Conservation (phyloP, 805 yeast genomes). For the Trichomonascus vanleenenianus region DNA sequence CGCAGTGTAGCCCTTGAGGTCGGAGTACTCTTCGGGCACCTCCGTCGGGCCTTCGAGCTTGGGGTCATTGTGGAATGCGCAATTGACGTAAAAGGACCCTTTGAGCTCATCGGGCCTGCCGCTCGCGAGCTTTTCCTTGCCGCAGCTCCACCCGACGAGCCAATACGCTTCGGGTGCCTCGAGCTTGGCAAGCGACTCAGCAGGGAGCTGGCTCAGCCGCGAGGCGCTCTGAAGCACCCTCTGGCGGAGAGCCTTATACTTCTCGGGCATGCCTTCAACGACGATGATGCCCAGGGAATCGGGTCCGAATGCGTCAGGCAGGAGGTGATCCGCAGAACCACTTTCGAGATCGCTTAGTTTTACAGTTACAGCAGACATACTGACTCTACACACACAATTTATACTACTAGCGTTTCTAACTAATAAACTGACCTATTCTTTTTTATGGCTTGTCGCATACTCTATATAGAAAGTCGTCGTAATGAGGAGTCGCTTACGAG, state of each 20-base stretch:
- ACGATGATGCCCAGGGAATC: slow-evolving; percentile 48
- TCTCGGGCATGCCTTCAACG: slow-evolving; percentile 35
- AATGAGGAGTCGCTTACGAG: too few relatives aligned
- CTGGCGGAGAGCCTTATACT: slow-evolving; percentile 33
- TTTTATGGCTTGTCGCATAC: too few relatives aligned
- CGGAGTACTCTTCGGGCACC: slow-evolving; percentile 24
- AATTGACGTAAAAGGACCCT: slow-evolving; percentile 53
- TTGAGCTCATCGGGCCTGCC: slow-evolving; percentile 43
- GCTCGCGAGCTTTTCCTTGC: slow-evolving; percentile 41
- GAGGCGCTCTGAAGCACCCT: slow-evolving; percentile 39
- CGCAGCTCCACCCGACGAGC: slow-evolving; percentile 56
- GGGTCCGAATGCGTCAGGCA: slow-evolving; percentile 45
- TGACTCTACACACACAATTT: too few relatives aligned
- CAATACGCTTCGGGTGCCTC: slow-evolving; percentile 45
- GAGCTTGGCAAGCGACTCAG: slow-evolving; percentile 28
- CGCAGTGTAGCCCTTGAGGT: slow-evolving; percentile 38
- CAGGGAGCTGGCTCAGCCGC: slow-evolving; percentile 35
- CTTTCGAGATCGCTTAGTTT: slow-evolving; percentile 13
- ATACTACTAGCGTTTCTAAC: too few relatives aligned
- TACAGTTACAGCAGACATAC: slow-evolving; percentile 10
- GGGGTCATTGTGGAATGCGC: slow-evolving; percentile 43
- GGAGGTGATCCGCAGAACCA: slow-evolving; percentile 28
- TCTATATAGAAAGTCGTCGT: too few relatives aligned
- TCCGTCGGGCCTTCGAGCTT: slow-evolving; percentile 38
- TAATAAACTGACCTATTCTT: too few relatives aligned